Percentiles rank a stretch among this genome's conserved stretches.
phyloP scores from a whole-genome alignment of 2,329 filamentous ascomycete species.

The Rhinocladiella mackenziei region DNA sequence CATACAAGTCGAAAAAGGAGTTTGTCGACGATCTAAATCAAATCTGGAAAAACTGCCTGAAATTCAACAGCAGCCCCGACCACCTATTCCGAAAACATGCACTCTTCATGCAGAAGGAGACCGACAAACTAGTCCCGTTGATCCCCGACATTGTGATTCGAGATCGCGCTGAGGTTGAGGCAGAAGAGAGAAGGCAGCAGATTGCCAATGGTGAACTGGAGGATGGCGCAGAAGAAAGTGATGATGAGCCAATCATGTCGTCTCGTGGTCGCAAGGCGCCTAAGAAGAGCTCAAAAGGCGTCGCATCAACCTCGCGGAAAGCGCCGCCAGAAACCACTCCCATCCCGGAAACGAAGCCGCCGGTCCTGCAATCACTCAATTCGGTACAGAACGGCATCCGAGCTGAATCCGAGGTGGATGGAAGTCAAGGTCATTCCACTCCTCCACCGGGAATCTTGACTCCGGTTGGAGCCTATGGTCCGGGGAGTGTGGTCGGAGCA shows the following conservation, averaged over 20 bases:
- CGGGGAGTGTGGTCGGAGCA: conserved; percentile 49
- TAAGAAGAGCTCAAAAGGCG: conserved; percentile 71
- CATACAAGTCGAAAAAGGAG: conserved; percentile 85
- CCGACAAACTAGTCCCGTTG: conserved; percentile 89
- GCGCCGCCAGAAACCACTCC: conserved; percentile 75
- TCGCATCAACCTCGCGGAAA: conserved; percentile 61
- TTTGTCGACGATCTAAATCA: conserved; percentile 91
- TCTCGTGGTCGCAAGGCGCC: conserved; percentile 86
- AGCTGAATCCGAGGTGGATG: conserved; percentile 68
- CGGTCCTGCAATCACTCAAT: conserved; percentile 55
- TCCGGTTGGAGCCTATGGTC: conserved; percentile 67
- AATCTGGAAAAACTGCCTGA: conserved; percentile 95
- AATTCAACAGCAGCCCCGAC: conserved; percentile 86
- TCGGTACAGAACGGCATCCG: conserved; percentile 47
- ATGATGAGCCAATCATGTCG: conserved; percentile 98
- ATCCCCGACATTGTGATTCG: conserved; percentile 91
- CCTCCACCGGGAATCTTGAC: conserved; percentile 70
- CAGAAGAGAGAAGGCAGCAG: conserved; percentile 75
- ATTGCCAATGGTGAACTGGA: conserved; percentile 70
- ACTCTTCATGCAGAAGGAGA: conserved; percentile 93
- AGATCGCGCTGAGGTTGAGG: conserved; percentile 90
- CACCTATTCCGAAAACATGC: conserved; percentile 90
- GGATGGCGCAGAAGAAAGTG: conserved; percentile 82
- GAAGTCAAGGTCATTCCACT: conserved; percentile 76
- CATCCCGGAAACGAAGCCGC: conserved; percentile 69